Base-by-base conservation (phyloP, 257 asterid species). In the Fraxinus anomala region DNA sequence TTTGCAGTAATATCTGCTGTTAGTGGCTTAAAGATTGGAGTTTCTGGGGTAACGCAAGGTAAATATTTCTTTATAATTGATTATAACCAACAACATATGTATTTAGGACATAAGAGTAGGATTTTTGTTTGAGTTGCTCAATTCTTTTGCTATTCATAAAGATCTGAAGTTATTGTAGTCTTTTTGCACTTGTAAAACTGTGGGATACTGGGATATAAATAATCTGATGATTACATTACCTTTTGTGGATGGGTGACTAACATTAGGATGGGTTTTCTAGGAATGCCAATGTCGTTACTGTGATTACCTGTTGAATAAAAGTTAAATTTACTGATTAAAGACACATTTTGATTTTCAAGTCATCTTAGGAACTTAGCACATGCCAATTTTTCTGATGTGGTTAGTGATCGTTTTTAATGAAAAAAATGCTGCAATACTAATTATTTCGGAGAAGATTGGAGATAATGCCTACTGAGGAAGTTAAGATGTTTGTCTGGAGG, bases 1-100 rank as follows among this genome's bases (percentile, higher is more conserved):
- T 80, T 37, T 88, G 87, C 97, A 96, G 99, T 96, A 83, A 87
- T 86, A 85, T 96, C 99, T 70, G 99, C 99, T 82, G 97, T 96
- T 79, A 94, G 91, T 82, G 99, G 99, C 85, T 87, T 96, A 81
- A 94, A 90, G 80, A 81, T 96, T 82, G 99, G 99, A 79, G 89
- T 92, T 83, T 78, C 99, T 77, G 89, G 91, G 82, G 75, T 93
- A 51, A 73, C 82, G 72, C 85, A 93, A 91, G 97, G 99, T 96
- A 77, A 82, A 30, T 74, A 79, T 49, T 78, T 73, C 75, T 68
- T 68, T 68, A 76, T 73, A 61, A 61, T 78, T 36, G 33, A 49
- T 80, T 79, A 47, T 61, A 66, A 67, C 70, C 30, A 26, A 72
- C 73, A 47, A 61, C 40, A 49, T 24, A 37, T 24, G 17, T 69